phyloP scores from a whole-genome alignment of 208 protist species.

The Trypanosoma avium region DNA sequence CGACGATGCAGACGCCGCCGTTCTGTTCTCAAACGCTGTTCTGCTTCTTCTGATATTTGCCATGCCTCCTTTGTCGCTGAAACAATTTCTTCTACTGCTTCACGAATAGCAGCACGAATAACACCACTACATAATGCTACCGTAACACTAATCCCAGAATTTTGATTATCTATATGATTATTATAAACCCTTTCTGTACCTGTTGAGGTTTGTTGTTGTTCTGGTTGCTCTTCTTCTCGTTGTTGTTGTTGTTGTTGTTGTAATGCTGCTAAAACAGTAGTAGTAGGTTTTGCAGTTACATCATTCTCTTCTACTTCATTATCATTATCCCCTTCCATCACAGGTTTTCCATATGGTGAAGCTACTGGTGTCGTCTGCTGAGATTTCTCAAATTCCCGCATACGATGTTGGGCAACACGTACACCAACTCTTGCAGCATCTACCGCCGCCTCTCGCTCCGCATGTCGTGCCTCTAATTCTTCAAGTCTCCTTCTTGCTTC shows the following conservation, averaged over 20 bases:
- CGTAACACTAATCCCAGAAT: slow-evolving; percentile 17
- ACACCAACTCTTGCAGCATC: slow-evolving; percentile 33
- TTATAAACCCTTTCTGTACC: not conserved
- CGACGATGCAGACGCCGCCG: slow-evolving; percentile 35
- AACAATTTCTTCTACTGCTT: slow-evolving; percentile 64
- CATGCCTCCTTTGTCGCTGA: slow-evolving; percentile 39
- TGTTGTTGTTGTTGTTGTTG: not conserved
- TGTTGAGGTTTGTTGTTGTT: not conserved
- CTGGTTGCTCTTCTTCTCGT: not conserved
- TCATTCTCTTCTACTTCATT: too few species aligned
- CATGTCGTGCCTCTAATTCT: slow-evolving; percentile 43
- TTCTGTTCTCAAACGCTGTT: slow-evolving; percentile 32
- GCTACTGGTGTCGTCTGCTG: not conserved
- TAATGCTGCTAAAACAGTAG: slow-evolving; percentile 1
- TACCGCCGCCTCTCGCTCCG: slow-evolving; percentile 34
- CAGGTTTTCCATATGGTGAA: too few species aligned
- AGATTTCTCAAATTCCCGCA: slow-evolving; percentile 20
- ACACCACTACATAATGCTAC: slow-evolving; percentile 22
- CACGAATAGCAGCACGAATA: slow-evolving; percentile 58
- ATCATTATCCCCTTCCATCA: too few species aligned
- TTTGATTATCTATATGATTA: not conserved
- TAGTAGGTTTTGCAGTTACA: too few species aligned
- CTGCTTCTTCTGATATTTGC: slow-evolving; percentile 33
- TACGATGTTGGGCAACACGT: slow-evolving; percentile 34
- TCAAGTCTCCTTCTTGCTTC: slow-evolving; percentile 44